Evolutionary conservation across 1,284 basidiomycete genomes (phyloP), one percentile per base, ranked within the genome.

Genomic region (Paramarasmius palmivorus): DNA sequence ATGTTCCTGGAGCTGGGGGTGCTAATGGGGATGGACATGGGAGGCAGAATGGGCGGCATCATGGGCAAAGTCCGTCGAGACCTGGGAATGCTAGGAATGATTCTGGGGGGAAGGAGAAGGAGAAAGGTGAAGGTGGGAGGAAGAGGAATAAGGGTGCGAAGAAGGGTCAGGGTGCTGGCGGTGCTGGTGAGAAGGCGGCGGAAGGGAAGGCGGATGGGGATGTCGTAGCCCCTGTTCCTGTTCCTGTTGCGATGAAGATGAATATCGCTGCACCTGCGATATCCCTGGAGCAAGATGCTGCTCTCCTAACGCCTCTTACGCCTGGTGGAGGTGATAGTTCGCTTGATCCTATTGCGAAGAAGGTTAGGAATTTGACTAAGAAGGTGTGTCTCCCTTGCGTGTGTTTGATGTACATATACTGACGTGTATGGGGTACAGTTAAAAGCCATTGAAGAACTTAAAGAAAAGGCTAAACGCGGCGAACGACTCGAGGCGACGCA

Each of bases 391-490:
- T 46, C 9, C 49, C 45, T 59, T 37, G 40, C 40, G 38, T 29
- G n/a, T 26, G 52, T 49, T 36, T 29, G 38, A 38, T 53, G 14
- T 19, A 5, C 42, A 17, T 23, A 20, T 5, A 49, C 47, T 66
- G 40, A 55, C 35, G 22, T 20, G 25, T 22, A 36, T 54, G 32
- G 32, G 15, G 15, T 52, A 19, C 60, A 96, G 92, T 80, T 97
- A 64, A 96, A 96, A 71, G 95, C 93, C 12, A 97, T 97, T 61
- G 93, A 96, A 34, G 95, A 98, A 65, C 82, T 98, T 52, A 97
- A 97, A 76, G 90, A 93, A 63, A 92, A 93, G 72, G 81, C 84
- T 23, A 86, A 83, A 63, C 83, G 88, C 44, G 95, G 95, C 1
- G 95, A 98, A 69, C 82, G 88, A 54, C 78, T 98, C 40, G 95